A percentile compares a stretch with the other conserved stretches of the same genome.
These are phyloP conservation scores for Themeda triandra DNA, from an alignment of 176 grass and related monocot species.

Conservation along the genomic window DNA sequence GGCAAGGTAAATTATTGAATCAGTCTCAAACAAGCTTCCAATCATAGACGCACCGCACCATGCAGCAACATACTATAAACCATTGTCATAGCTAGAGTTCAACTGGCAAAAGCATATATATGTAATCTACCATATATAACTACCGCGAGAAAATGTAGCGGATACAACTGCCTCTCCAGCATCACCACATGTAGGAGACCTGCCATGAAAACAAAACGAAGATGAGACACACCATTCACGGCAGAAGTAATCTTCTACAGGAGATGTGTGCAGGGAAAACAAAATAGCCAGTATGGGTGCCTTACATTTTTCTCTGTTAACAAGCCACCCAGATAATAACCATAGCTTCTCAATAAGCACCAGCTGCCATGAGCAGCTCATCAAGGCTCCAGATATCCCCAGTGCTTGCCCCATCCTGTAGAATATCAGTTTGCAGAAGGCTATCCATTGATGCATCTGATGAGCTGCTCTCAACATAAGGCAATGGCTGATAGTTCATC, in stretches of 20 bases:
- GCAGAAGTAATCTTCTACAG: background rate
- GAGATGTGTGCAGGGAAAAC: background rate
- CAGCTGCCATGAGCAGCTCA: constrained; percentile 57
- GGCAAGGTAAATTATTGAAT: constrained; percentile 39
- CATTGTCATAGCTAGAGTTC: constrained; percentile 22
- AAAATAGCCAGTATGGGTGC: background rate
- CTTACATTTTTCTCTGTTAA: constrained; percentile 17
- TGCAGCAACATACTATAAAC: constrained; percentile 25
- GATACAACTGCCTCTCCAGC: constrained; percentile 25
- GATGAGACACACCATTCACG: background rate
- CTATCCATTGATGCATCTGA: constrained; percentile 49
- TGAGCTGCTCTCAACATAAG: constrained; percentile 45
- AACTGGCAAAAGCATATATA: constrained; percentile 14
- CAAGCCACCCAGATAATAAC: background rate
- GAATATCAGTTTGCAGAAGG: constrained; percentile 27
- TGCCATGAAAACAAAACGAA: constrained; percentile 3
- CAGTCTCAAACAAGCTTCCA: constrained; percentile 30
- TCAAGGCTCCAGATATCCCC: constrained; percentile 55
- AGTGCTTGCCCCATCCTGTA: constrained; percentile 20
- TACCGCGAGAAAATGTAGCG: background rate
- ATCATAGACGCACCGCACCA: constrained; percentile 21
- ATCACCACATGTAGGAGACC: constrained; percentile 12
- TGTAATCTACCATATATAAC: constrained; percentile 11
- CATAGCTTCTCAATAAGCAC: constrained; percentile 39
- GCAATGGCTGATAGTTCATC: constrained; percentile 44